phyloP scores from a whole-genome alignment of 1,139 yeast genomes.

The Pichia sp. region DNA sequence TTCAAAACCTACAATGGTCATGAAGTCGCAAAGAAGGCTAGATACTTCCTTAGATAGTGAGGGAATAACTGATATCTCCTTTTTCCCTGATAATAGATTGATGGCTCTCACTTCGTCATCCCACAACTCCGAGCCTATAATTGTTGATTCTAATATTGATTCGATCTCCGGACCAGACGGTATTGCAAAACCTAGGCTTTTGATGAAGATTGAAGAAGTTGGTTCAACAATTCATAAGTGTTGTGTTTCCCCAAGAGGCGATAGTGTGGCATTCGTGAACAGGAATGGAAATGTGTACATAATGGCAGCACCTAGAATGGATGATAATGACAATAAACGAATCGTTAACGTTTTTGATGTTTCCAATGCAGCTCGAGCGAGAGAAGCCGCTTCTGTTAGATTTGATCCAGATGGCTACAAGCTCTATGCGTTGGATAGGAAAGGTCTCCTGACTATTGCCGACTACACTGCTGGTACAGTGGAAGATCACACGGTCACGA shows the following conservation, averaged over 20 bases:
- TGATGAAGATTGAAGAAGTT: constrained; percentile 64
- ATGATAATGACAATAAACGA: constrained; percentile 45
- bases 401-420: constrained; percentile 81
- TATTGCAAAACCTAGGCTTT: constrained; percentile 49
- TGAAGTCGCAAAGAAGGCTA: constrained; percentile 55
- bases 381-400: constrained; percentile 67
- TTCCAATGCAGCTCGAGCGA: constrained; percentile 58
- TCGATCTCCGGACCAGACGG: constrained; percentile 31
- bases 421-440: constrained; percentile 68
- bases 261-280: constrained; percentile 74
- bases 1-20: constrained; percentile 60
- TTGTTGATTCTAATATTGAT: constrained; percentile 48
- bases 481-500: constrained; percentile 68
- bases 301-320: constrained; percentile 55
- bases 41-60: constrained; percentile 69
- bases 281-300: constrained; percentile 70
- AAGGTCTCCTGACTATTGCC: constrained; percentile 68
- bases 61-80: constrained; percentile 79
- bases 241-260: constrained; percentile 79
- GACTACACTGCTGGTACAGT: constrained; percentile 88
- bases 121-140: constrained; percentile 51
- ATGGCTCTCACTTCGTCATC: constrained; percentile 58
- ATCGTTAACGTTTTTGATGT: constrained; percentile 73
- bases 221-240: constrained; percentile 72
- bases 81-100: constrained; percentile 53